These are phyloP conservation scores for Yamadazyma trypodendri DNA, from an alignment of 1,139 yeast species.

Conservation along the genomic window DNA sequence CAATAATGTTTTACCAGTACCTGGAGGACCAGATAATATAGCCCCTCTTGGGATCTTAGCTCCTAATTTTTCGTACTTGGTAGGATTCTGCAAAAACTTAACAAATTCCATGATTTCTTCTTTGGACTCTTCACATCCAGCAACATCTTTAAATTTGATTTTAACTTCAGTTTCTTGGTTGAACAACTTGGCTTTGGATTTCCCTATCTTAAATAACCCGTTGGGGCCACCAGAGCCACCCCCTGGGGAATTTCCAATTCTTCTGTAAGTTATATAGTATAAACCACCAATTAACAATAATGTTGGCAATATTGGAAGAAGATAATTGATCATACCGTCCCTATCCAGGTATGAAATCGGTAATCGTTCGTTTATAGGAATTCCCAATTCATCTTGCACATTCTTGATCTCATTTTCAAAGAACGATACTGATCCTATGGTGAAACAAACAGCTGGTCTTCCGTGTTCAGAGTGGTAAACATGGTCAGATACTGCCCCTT, in stretches of 20 bases:
- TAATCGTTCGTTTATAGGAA: slow-evolving; percentile 58
- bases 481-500: slow-evolving; percentile 49
- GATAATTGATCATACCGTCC: slow-evolving; percentile 53
- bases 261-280: slow-evolving; percentile 63
- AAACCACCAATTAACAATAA: slow-evolving; percentile 68
- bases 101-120: slow-evolving; percentile 87
- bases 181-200: slow-evolving; percentile 68
- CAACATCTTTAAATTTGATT: slow-evolving; percentile 74
- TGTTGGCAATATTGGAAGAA: slow-evolving; percentile 68
- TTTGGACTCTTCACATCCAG: slow-evolving; percentile 81
- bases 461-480: slow-evolving; percentile 37
- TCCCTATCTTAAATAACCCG: slow-evolving; percentile 63
- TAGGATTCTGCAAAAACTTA: slow-evolving; percentile 70
- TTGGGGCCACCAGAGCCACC: slow-evolving; percentile 49
- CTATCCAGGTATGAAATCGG: slow-evolving; percentile 66
- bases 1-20: slow-evolving; percentile 79
- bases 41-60: slow-evolving; percentile 87
- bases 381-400: slow-evolving; percentile 60
- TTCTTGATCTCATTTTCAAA: slow-evolving; percentile 67
- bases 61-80: slow-evolving; percentile 71
- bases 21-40: slow-evolving; percentile 80
- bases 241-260: slow-evolving; percentile 48
- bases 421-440: slow-evolving; percentile 70
- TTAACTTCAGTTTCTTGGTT: slow-evolving; percentile 72
- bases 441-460: slow-evolving; percentile 53